phyloP scores from a whole-genome alignment of 2,329 filamentous ascomycete species.

The Penicillium sp. region DNA sequence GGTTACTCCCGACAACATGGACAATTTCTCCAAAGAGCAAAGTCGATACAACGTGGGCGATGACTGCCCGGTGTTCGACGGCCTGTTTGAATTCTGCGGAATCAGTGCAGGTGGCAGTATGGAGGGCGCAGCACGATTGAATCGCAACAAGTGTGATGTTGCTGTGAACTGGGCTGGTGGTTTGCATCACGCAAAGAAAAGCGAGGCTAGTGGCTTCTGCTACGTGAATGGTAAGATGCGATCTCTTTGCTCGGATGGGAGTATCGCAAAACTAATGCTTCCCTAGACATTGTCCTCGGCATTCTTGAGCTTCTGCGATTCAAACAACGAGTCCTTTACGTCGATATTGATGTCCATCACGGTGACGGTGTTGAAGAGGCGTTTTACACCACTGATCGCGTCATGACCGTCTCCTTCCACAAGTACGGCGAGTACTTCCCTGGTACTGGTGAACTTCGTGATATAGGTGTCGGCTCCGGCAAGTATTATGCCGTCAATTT shows the following conservation, averaged over 20 bases:
- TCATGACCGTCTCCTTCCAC: constrained; percentile 71
- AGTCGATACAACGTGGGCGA: constrained; percentile 71
- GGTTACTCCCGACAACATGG: constrained; percentile 98
- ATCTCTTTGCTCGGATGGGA: neutral
- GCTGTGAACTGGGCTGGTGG: constrained; percentile 88
- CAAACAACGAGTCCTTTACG: constrained; percentile 64
- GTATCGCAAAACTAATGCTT: constrained; percentile 13
- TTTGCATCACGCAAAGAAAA: constrained; percentile 93
- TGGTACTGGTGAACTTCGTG: constrained; percentile 66
- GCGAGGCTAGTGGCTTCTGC: constrained; percentile 93
- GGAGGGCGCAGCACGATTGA: constrained; percentile 68
- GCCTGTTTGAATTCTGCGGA: constrained; percentile 68
- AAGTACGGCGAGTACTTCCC: constrained; percentile 73
- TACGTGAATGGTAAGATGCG: constrained; percentile 76
- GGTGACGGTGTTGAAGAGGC: constrained; percentile 69
- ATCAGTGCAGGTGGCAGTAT: constrained; percentile 69
- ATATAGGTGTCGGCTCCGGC: constrained; percentile 65
- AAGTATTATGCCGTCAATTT: constrained; percentile 70
- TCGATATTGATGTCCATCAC: constrained; percentile 67
- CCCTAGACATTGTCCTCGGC: constrained; percentile 62
- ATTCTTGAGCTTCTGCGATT: constrained; percentile 64
- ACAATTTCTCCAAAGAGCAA: constrained; percentile 85
- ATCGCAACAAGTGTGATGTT: constrained; percentile 66
- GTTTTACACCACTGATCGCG: constrained; percentile 68
- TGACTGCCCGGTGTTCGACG: constrained; percentile 65